These are phyloP conservation scores for Senecio squalidus DNA, from an alignment of 140 eudicot genomes.

Conservation along the genomic window DNA sequence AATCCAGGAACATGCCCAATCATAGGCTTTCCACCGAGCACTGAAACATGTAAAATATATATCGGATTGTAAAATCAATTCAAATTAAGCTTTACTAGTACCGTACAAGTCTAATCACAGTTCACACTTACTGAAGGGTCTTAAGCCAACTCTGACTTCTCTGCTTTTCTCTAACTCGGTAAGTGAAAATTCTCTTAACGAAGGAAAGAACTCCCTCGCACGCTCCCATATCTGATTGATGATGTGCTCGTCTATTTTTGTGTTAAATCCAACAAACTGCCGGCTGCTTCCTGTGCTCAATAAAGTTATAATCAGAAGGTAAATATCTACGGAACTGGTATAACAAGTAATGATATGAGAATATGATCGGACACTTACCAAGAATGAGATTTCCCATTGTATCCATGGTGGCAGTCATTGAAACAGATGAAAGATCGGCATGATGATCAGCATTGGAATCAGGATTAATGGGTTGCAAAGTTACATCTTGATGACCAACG, in stretches of 20 bases:
- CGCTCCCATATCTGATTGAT: constrained; percentile 74
- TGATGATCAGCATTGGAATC: too few relatives aligned
- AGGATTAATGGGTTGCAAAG: constrained; percentile 20
- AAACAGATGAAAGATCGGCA: constrained; percentile 52
- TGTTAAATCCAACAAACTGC: constrained; percentile 78
- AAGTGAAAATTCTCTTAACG: constrained; percentile 45
- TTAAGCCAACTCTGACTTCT: constrained; percentile 79
- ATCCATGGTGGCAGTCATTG: constrained; percentile 95
- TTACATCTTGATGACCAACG: constrained; percentile 51
- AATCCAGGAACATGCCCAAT: constrained; percentile 82
- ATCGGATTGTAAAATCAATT: constrained; percentile 2
- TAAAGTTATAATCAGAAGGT: neutral
- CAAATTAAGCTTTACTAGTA: neutral
- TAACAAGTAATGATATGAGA: constrained; percentile 9
- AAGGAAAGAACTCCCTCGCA: constrained; percentile 74
- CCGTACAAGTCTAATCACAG: neutral
- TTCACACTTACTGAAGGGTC: constrained; percentile 90
- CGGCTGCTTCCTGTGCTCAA: constrained; percentile 83
- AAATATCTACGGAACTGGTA: neutral
- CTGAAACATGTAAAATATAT: constrained; percentile 28
- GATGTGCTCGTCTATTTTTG: constrained; percentile 58
- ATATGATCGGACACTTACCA: constrained; percentile 36
- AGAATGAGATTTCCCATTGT: constrained; percentile 76
- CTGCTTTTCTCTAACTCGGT: constrained; percentile 36
- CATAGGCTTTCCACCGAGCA: constrained; percentile 92